These are phyloP conservation scores for Beauveria bassiana DNA, from an alignment of 2,329 filamentous ascomycete species.

Conservation along the genomic window DNA sequence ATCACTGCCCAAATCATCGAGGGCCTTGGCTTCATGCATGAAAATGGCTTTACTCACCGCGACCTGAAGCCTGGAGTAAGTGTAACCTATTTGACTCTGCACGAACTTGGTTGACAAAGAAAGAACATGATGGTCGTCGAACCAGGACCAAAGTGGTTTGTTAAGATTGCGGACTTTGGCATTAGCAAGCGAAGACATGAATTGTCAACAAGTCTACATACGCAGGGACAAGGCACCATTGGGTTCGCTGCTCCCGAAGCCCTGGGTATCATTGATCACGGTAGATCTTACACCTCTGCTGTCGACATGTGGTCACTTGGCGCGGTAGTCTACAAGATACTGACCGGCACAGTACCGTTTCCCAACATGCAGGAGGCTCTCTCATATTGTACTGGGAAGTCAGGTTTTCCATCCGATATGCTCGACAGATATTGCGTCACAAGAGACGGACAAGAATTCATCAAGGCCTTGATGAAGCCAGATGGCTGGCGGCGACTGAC, in stretches of 20 bases:
- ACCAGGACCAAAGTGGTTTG: slow-evolving; percentile 14
- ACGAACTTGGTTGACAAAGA: not conserved
- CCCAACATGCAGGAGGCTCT: not conserved
- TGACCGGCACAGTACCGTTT: slow-evolving; percentile 9
- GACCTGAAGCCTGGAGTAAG: slow-evolving; percentile 15
- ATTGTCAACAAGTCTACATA: not conserved
- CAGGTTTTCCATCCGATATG: not conserved
- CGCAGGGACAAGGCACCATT: slow-evolving; percentile 3
- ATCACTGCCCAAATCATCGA: slow-evolving; percentile 13
- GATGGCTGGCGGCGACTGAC: not conserved
- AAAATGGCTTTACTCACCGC: slow-evolving; percentile 15
- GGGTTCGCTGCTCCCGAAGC: slow-evolving; percentile 11
- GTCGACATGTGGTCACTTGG: slow-evolving; percentile 13
- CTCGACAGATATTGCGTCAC: not conserved
- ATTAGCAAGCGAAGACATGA: slow-evolving; percentile 10
- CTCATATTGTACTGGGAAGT: not conserved
- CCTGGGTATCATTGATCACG: not conserved
- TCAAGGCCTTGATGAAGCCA: not conserved
- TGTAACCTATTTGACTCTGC: not conserved
- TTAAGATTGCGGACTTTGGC: slow-evolving; percentile 14
- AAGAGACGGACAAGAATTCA: not conserved
- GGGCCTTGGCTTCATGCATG: slow-evolving; percentile 15
- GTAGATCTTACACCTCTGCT: not conserved
- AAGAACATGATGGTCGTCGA: slow-evolving; percentile 17
- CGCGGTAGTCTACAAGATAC: slow-evolving; percentile 10